These are phyloP conservation scores for Entoloma clypeatum DNA, from an alignment of 1,284 basidiomycete species.

Conservation along the genomic window DNA sequence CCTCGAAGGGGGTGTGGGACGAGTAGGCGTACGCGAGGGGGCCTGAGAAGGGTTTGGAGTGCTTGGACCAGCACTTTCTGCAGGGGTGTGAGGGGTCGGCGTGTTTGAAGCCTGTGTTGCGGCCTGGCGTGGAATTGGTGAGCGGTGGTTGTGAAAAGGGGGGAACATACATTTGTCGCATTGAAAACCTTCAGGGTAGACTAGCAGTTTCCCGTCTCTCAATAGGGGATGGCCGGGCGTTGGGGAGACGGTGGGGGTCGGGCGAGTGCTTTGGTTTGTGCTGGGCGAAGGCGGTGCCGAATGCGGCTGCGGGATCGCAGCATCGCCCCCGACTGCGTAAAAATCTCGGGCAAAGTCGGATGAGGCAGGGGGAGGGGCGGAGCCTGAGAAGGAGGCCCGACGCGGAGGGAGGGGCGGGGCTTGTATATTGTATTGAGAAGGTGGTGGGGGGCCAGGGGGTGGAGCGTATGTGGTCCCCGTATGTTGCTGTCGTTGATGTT, in stretches of 20 bases:
- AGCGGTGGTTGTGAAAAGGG: slow-evolving; percentile 3
- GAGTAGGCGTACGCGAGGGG: slow-evolving; percentile 51
- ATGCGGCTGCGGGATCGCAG: neutral
- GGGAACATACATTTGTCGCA: slow-evolving; percentile 59
- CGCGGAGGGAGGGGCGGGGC: slow-evolving; percentile 16
- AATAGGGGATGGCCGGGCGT: slow-evolving; percentile 63
- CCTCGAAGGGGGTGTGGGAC: slow-evolving; percentile 15
- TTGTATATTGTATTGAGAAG: slow-evolving; percentile 2
- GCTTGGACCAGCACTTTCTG: slow-evolving; percentile 65
- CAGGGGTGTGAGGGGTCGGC: slow-evolving; percentile 65
- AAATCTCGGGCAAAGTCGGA: slow-evolving; percentile 58
- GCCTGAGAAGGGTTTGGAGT: slow-evolving; percentile 54
- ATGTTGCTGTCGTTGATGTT: too few relatives aligned
- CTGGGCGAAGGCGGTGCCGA: slow-evolving; percentile 22
- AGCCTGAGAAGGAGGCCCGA: slow-evolving; percentile 16
- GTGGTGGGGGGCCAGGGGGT: slow-evolving; percentile 8
- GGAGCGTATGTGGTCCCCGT: slow-evolving; percentile 15
- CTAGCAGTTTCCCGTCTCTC: slow-evolving; percentile 52
- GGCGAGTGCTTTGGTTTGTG: slow-evolving; percentile 16
- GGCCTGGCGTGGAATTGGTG: slow-evolving; percentile 39
- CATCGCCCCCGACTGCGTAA: slow-evolving; percentile 35
- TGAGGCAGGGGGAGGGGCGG: slow-evolving; percentile 14
- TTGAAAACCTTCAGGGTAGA: slow-evolving; percentile 59
- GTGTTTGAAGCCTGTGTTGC: slow-evolving; percentile 69
- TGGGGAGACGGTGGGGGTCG: slow-evolving; percentile 34